Base-by-base conservation (phyloP, 2,329 filamentous ascomycete species). In the Escovopsis sp. region DNA sequence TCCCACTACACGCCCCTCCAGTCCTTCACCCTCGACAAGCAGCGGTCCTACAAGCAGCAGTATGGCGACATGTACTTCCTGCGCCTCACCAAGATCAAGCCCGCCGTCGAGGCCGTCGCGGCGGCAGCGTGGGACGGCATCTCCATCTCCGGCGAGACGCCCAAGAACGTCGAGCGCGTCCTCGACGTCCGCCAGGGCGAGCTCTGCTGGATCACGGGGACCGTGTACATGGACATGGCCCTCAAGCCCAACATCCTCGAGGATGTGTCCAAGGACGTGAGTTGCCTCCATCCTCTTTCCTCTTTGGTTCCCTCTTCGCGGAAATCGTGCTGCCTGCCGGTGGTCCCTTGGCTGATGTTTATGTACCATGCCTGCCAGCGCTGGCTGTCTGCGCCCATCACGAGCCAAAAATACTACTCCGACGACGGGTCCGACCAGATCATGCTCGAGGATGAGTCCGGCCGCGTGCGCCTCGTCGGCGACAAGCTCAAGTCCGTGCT, bases 11-110 rank as follows among this genome's bases (percentile, higher is more conserved):
- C 76, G 43, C 79, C 89, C 1, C 70, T 93, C 25, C 65, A 77
- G 42, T 82, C 79, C 7, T 96, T 87, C 60, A 66, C 67, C 39
- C 74, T 96, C 9, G 73, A 83, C 20, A 80, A 72, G 53, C 66
- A 72, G 45, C 72, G 72, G 47, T 81, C 87, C 42, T 98, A 96
- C 60, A 72, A 88, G 59, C 91, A 96, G 60, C 91, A 98, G 64
- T 98, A 84, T 72, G 85, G 83, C 47, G 91, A 98, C 62, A 89
- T 96, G 76, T 98, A 98, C 70, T 98, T 95, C 58, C 60, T 95
- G 51, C 83, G 91, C 11, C 72, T 98, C 20, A 78, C 85, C 32
- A 83, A 84, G 62, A 76, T 98, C 58, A 95, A 89, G 63, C 84
- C 87, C 9, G 72, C 76, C 1, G 83, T 94, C 0, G 84, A 94